Conservation (phyloP, 345 rosid species). For the Sonneratia alba region DNA sequence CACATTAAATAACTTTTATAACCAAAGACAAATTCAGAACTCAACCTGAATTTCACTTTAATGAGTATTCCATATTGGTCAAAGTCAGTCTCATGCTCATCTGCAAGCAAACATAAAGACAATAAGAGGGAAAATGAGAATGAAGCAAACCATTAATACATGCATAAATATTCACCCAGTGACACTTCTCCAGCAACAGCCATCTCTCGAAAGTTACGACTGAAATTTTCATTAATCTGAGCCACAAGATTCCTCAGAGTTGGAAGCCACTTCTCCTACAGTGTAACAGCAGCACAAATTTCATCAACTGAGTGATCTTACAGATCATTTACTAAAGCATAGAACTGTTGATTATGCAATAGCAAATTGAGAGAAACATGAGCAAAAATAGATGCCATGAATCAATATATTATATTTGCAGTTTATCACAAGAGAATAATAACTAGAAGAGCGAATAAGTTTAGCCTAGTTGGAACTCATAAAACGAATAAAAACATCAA, state of each 20-base stretch:
- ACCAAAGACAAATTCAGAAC: constrained; percentile 4
- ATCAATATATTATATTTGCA: not conserved
- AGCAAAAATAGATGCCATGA: not conserved
- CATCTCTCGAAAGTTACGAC: constrained; percentile 89
- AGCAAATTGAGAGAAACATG: not conserved
- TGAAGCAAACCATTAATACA: not conserved
- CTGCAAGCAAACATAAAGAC: constrained; percentile 23
- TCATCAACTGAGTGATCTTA: not conserved
- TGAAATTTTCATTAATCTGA: constrained; percentile 76
- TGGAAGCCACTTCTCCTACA: constrained; percentile 85
- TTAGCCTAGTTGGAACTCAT: too few species aligned
- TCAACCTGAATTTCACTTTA: constrained; percentile 85
- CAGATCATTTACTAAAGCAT: not conserved
- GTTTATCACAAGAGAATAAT: not conserved
- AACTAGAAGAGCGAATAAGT: not conserved
- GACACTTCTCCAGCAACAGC: constrained; percentile 95
- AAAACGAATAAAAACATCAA: too few species aligned
- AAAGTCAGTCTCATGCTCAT: constrained; percentile 76
- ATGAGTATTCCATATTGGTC: constrained; percentile 79
- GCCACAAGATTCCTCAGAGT: constrained; percentile 71
- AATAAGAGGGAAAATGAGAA: constrained; percentile 7
- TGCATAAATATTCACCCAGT: constrained; percentile 30
- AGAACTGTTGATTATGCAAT: not conserved
- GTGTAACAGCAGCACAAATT: not conserved
- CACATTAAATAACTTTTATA: not conserved